Percentiles rank a stretch among this genome's conserved stretches.
These are phyloP conservation scores for Caryopteris hybrid DNA, from an alignment of 305 asterid species.

Conservation along the genomic window DNA sequence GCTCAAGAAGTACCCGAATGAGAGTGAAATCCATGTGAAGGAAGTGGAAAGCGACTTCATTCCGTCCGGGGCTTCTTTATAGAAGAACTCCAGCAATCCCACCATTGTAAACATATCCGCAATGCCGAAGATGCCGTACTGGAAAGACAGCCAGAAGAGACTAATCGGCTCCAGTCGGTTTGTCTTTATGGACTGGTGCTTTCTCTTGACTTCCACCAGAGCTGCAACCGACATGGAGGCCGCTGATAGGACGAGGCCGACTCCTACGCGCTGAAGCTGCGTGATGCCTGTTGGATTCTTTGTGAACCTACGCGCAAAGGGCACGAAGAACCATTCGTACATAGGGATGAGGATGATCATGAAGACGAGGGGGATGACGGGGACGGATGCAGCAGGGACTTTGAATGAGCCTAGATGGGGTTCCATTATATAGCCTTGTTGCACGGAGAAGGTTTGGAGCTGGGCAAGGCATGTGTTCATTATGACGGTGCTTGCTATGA, in stretches of 20 bases:
- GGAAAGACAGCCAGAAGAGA: constrained; percentile 59
- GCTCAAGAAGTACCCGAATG: constrained; percentile 42
- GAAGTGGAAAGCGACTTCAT: constrained; percentile 50
- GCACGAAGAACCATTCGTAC: constrained; percentile 47
- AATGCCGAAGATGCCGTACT: constrained; percentile 48
- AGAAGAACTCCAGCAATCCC: constrained; percentile 44
- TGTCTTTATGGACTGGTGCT: constrained; percentile 11
- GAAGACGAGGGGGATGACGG: constrained; percentile 56
- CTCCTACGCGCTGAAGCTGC: constrained; percentile 61
- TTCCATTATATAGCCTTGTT: constrained; percentile 51
- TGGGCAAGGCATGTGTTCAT: constrained; percentile 71
- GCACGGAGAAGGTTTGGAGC: constrained; percentile 60
- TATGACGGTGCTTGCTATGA: constrained; percentile 49
- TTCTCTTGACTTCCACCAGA: constrained; percentile 44
- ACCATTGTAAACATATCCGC: constrained; percentile 50
- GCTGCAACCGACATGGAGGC: constrained; percentile 54
- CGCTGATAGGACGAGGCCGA: constrained; percentile 54
- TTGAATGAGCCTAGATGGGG: constrained; percentile 34
- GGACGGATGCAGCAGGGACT: constrained; percentile 56
- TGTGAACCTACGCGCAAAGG: constrained; percentile 43
- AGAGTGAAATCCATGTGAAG: constrained; percentile 41
- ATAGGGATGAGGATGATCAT: constrained; percentile 53
- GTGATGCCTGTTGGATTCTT: constrained; percentile 53
- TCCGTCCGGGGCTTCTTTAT: constrained; percentile 41
- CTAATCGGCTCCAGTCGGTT: constrained; percentile 31